These are phyloP conservation scores for Lentinula novae-zelandiae DNA, from an alignment of 1,284 basidiomycete species.

Conservation along the genomic window DNA sequence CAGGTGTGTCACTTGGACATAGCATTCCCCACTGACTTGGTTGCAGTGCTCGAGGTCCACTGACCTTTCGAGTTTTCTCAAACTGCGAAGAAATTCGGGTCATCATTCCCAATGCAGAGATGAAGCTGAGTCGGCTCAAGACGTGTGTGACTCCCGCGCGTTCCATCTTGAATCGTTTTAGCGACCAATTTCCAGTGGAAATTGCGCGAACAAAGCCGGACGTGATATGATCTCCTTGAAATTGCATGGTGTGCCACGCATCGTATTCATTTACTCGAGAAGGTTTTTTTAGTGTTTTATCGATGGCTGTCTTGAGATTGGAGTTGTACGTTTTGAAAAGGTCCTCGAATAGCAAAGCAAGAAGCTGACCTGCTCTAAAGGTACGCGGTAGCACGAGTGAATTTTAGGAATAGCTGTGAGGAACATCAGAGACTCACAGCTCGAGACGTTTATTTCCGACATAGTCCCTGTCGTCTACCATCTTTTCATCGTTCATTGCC, in stretches of 20 bases:
- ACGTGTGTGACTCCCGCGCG: constrained; percentile 99
- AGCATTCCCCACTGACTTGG: constrained; percentile 99
- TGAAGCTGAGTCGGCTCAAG: constrained; percentile 91
- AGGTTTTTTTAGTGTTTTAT: constrained; percentile 97
- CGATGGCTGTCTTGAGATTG: constrained; percentile 94
- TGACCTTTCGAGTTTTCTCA: constrained; percentile 99
- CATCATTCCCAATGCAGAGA: constrained; percentile 99
- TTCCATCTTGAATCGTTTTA: constrained; percentile 99
- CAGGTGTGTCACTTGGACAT: constrained; percentile 97
- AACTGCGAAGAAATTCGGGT: constrained; percentile 98
- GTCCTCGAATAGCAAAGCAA: constrained; percentile 96
- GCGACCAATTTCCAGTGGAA: constrained; percentile 98
- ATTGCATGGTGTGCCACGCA: constrained; percentile 91
- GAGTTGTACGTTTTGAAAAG: constrained; percentile 99
- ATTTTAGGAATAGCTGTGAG: constrained; percentile 6
- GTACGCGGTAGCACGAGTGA: constrained; percentile 13
- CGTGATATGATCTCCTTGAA: constrained; percentile 93
- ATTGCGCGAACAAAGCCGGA: constrained; percentile 97
- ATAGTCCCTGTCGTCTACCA: constrained; percentile 98
- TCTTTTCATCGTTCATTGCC: constrained; percentile 95
- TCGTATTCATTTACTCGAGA: constrained; percentile 95
- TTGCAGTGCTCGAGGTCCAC: constrained; percentile 95
- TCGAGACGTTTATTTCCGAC: constrained; percentile 99
- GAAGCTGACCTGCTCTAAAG: constrained; percentile 89
- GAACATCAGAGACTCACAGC: constrained; percentile 56